Percentiles rank a stretch among this genome's conserved stretches.
Conservation (phyloP, 2,329 filamentous ascomycete species). For the Diaporthe velutina region DNA sequence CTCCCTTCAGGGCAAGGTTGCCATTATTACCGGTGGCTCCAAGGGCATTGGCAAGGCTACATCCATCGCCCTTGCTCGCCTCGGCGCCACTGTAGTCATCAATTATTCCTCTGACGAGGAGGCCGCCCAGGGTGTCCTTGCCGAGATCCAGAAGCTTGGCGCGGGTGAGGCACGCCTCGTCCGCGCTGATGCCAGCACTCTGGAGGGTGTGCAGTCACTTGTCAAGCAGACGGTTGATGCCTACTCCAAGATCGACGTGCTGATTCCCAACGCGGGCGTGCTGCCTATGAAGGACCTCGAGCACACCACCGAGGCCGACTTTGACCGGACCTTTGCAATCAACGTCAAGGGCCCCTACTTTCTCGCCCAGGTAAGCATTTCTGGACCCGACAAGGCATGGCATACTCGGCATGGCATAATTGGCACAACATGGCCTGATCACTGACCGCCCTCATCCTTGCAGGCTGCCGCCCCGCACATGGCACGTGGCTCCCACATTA, state of each 20-base stretch:
- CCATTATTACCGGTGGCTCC: slow-evolving; percentile 78
- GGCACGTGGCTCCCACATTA: background rate
- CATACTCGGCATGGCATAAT: too few species aligned
- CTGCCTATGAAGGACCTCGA: slow-evolving; percentile 63
- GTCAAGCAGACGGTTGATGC: slow-evolving; percentile 61
- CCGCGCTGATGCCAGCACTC: slow-evolving; percentile 57
- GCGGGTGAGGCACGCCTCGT: slow-evolving; percentile 53
- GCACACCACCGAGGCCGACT: slow-evolving; percentile 62
- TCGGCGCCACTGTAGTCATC: slow-evolving; percentile 77
- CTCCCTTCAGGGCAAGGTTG: slow-evolving; percentile 12
- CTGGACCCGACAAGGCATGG: background rate
- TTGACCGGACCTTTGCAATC: slow-evolving; percentile 57
- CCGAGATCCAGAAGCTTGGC: slow-evolving; percentile 3
- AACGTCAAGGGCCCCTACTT: slow-evolving; percentile 72
- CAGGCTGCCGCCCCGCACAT: slow-evolving; percentile 51
- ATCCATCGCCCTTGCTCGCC: slow-evolving; percentile 89
- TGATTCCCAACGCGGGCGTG: slow-evolving; percentile 68
- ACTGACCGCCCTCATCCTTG: background rate
- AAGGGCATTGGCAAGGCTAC: slow-evolving; percentile 85
- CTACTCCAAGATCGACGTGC: slow-evolving; percentile 65
- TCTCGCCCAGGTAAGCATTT: slow-evolving; percentile 60
- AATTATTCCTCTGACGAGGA: slow-evolving; percentile 65
- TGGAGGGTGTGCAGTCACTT: slow-evolving; percentile 61
- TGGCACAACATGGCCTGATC: background rate
- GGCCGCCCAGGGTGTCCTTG: slow-evolving; percentile 48